A percentile compares a stretch with the other conserved stretches of the same genome.
Conservation (phyloP, 2,329 filamentous ascomycete genomes). For the Myriosclerotinia scirpicola region DNA sequence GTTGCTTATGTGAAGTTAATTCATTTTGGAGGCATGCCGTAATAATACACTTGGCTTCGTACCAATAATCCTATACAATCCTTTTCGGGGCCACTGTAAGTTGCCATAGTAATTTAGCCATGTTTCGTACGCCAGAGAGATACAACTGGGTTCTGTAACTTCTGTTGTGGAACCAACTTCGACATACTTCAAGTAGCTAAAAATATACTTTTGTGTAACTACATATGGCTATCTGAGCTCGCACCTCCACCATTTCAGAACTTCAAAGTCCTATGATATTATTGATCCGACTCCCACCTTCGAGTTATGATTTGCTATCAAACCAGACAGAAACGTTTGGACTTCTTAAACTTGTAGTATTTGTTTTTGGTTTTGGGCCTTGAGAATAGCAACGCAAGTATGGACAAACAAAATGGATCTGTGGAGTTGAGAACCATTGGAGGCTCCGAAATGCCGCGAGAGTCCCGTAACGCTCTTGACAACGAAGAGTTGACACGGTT, state of each 20-base stretch:
- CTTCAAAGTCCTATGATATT: background rate
- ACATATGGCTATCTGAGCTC: background rate
- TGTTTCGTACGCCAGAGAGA: background rate
- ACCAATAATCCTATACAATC: background rate
- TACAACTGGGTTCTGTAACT: no score
- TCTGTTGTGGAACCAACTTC: no score
- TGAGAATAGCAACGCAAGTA: background rate
- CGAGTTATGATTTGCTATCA: background rate
- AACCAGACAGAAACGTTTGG: background rate
- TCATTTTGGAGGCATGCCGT: background rate
- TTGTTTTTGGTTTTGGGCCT: background rate
- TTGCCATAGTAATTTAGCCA: background rate
- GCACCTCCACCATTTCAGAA: background rate
- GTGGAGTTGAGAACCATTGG: slow-evolving; percentile 8
- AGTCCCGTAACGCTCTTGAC: background rate
- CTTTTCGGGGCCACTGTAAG: background rate
- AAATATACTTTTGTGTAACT: background rate
- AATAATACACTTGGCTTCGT: background rate
- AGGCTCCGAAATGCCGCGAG: slow-evolving; percentile 6
- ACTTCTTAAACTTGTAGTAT: background rate
- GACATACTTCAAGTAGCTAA: background rate
- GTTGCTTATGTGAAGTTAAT: background rate
- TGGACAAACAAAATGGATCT: slow-evolving; percentile 5
- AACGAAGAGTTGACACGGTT: slow-evolving; percentile 12
- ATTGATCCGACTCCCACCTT: background rate